Percentiles rank a stretch among this genome's conserved stretches.
These are phyloP conservation scores for Solidago caesia DNA, from an alignment of 129 eudicot species.

Conservation along the genomic window DNA sequence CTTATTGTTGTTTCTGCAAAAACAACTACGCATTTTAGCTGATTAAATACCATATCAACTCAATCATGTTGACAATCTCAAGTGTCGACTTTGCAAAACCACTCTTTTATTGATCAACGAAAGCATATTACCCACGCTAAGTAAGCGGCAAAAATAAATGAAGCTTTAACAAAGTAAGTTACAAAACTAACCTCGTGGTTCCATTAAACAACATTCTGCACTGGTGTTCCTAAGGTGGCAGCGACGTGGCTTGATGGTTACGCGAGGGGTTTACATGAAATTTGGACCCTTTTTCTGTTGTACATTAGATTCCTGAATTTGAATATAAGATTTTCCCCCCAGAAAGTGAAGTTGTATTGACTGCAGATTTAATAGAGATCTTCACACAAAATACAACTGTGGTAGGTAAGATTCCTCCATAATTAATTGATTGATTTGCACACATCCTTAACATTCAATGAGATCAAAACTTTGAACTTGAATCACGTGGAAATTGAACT, in stretches of 20 bases:
- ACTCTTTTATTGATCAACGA: background rate
- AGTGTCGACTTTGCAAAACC: background rate
- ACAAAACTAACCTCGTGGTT: too few relatives aligned
- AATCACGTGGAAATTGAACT: background rate
- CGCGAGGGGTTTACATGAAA: too few relatives aligned
- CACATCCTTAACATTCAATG: background rate
- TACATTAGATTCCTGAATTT: too few relatives aligned
- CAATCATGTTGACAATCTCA: background rate
- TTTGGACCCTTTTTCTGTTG: too few relatives aligned
- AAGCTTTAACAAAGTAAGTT: too few relatives aligned
- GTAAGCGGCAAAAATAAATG: background rate
- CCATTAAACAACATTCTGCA: background rate
- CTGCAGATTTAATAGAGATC: background rate
- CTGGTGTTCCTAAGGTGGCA: background rate
- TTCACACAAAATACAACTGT: background rate
- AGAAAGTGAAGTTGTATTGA: background rate
- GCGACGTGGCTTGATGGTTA: background rate
- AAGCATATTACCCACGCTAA: background rate
- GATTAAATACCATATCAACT: background rate
- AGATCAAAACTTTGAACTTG: background rate
- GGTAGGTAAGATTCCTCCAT: background rate
- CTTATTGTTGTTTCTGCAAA: conserved; percentile 25
- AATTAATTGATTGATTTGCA: background rate
- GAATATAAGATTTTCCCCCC: background rate
- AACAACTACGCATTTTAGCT: conserved; percentile 3